Base-by-base conservation (phyloP, 805 yeast species). In the Ogataea trehalophila region DNA sequence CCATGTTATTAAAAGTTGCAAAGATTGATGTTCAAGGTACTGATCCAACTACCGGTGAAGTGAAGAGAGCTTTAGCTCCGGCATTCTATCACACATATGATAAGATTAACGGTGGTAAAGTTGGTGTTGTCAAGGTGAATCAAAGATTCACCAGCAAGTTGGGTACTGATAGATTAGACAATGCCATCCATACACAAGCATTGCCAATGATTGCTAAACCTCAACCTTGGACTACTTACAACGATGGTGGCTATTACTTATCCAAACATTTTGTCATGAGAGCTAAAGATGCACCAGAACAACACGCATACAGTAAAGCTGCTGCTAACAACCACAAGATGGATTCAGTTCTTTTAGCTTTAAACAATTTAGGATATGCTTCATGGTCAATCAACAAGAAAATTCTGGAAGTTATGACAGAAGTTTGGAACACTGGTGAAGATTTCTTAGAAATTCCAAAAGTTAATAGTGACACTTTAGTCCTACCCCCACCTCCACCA, bases 191-290 rank as follows among this genome's bases (percentile, higher is more conserved):
- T 18, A 96, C 98, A 0, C 97, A 92, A 64, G 74, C 79, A 51
- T 72, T 94, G 44, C 99, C 99, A 8, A 94, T 94, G 99, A 72
- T 94, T 42, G 85, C 87, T 8, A 79, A 81, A 52, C 99, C 99
- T n/a, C 72, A 81, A 46, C 88, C 89, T 5, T 94, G 99, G 99
- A 76, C 81, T 0, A 69, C 80, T 11, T 83, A 83, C 77, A 81
- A 83, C 59, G 77, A 78, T 47, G 99, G 99, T 55, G 99, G 97
- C 0, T 91, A 88, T 59, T 72, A 78, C 49, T 83, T 81, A 59
- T 73, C 85, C 14, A 80, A 77, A 51, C 74, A 80, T 16, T 67
- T 75, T 4, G 69, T 94, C 37, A 79, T 94, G 56, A 77, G 98
- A 62, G 78, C 88, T 15, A 86, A 79, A 58, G 91, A 87, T 57